These are phyloP conservation scores for Penicillium crustosum DNA, from an alignment of 2,329 filamentous ascomycete species.

Conservation along the genomic window DNA sequence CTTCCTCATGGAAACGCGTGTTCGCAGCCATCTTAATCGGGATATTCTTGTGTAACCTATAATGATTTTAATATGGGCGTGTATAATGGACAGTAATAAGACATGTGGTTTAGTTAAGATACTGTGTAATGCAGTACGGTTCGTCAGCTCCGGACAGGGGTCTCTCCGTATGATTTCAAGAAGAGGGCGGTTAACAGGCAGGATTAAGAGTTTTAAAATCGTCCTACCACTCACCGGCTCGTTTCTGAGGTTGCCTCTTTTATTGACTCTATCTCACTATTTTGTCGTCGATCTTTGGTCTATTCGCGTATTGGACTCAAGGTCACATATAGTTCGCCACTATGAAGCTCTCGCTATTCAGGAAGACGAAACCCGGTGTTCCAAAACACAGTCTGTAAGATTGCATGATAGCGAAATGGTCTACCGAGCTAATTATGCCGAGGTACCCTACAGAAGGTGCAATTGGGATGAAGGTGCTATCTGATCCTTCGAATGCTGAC, in stretches of 20 bases:
- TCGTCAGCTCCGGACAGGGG: constrained; percentile 4
- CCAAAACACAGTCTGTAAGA: constrained; percentile 1
- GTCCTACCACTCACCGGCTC: not conserved
- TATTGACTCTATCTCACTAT: not conserved
- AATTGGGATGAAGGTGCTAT: constrained; percentile 5
- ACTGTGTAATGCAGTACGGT: not conserved
- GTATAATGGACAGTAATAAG: not conserved
- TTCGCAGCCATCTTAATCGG: not conserved
- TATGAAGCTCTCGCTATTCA: constrained; percentile 7
- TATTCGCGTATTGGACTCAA: not conserved
- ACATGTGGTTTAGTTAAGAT: not conserved
- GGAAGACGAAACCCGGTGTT: not conserved
- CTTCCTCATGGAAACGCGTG: not conserved
- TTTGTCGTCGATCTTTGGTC: too few relatives aligned
- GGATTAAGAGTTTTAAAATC: not conserved
- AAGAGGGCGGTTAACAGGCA: not conserved
- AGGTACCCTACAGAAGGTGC: constrained; percentile 1
- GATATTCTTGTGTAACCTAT: not conserved
- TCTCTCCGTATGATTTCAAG: not conserved
- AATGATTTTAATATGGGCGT: not conserved
- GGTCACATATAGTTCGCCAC: not conserved
- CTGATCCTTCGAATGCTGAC: not conserved
- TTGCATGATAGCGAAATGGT: not conserved
- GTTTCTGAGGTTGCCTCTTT: not conserved
- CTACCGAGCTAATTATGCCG: not conserved